Base-by-base conservation (phyloP, 768 basidiomycete genomes). In the Termitomyces sp. region DNA sequence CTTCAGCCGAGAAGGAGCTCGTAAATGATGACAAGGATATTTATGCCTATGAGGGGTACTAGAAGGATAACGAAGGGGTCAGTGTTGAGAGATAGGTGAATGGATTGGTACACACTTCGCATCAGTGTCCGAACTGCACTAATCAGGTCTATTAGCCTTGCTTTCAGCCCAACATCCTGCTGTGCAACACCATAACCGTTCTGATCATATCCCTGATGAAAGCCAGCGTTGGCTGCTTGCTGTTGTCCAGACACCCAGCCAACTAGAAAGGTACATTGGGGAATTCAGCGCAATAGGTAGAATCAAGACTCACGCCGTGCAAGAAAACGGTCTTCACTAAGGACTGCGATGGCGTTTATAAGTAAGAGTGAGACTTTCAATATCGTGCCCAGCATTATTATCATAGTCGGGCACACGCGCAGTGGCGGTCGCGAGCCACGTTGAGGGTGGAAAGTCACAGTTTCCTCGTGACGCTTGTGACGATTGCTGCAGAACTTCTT, bases 241-340 rank as follows among this genome's bases (percentile, higher is more conserved):
- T 82, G 75, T 68, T 81, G 85, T 53, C 82, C 77, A 7, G 89
- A 81, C 31, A 75, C 64, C 93, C 94, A 96, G 57, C 95, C 95
- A 70, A 97, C 95, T 96, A 65, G 40, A 55, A 60, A 38, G 41
- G 38, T 53, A 34, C 54, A 57, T 54, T 57, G 40, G 53, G 43
- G 12, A 71, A 61, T 47, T 53, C 57, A 59, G 38, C 35, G 37
- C 51, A 19, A 31, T 40, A 49, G 34, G 45, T 25, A 29, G 37
- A 23, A 56, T 56, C 9, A 48, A 40, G 56, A 81, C 89, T 64
- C 68, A 96, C 95, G 94, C 69, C 87, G 80, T 21, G 94, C 89
- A 54, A 99, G 86, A 73, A 99, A 99, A 7, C 96, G 84, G 65
- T 99, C 96, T 73, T 99, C 96, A 66, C 87, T 96, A 60, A 99